A percentile compares a stretch with the other conserved stretches of the same genome.
These are phyloP conservation scores for Lipomyces anomalus DNA, from an alignment of 805 yeast genomes.

Conservation along the genomic window DNA sequence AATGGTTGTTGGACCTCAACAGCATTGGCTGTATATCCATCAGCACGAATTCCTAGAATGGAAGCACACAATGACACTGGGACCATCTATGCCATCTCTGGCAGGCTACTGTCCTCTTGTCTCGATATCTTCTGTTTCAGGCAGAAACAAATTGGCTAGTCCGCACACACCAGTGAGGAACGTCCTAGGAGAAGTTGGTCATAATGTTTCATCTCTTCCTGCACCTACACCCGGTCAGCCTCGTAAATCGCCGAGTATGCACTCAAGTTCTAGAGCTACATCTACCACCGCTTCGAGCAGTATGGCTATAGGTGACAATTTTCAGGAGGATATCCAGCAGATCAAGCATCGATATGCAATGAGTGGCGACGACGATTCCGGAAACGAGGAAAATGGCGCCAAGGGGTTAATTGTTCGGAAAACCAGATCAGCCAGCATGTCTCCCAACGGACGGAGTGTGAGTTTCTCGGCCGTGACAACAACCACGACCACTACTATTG, in stretches of 20 bases:
- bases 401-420: constrained; percentile 11
- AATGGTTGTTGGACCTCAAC: constrained; percentile 99
- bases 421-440: constrained; percentile 15
- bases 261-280: constrained; percentile 3
- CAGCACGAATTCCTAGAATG: constrained; percentile 95
- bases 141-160: constrained; percentile 7
- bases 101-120: constrained; percentile 19
- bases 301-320: constrained; percentile 1
- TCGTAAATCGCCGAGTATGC: constrained; percentile 45
- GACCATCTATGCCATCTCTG: constrained; percentile 31
- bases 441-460: constrained; percentile 17
- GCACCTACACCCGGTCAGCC: constrained; percentile 96
- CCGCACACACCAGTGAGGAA: constrained; percentile 67
- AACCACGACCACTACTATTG: constrained; percentile 15
- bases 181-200: constrained; percentile 60
- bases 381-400: too few species aligned
- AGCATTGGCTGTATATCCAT: constrained; percentile 95
- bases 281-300: constrained; percentile 5
- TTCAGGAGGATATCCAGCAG: background rate
- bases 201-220: constrained; percentile 79
- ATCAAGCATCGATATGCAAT: background rate
- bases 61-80: constrained; percentile 50
- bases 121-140: constrained; percentile 5
- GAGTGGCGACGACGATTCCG: constrained; percentile 2
- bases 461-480: constrained; percentile 22